Evolutionary conservation across 352 stramenopile genomes (phyloP).

Genomic region (Phytophthora tubulina): DNA sequence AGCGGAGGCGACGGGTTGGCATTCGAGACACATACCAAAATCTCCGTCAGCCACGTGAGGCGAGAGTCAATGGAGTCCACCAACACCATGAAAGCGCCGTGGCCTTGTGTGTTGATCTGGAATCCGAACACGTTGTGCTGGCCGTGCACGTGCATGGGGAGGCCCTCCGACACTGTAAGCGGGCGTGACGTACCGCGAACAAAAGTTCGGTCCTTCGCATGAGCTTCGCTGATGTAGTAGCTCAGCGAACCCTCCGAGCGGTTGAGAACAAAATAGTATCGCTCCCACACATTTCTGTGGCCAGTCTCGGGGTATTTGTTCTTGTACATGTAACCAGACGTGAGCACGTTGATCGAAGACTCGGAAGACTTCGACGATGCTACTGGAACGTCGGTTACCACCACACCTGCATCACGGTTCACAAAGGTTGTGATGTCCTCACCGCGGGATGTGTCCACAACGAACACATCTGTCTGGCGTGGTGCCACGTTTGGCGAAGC

Average conservation of each 20-base stretch:
- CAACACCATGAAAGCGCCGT: slow-evolving; percentile 86
- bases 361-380: slow-evolving; percentile 46
- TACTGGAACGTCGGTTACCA: slow-evolving; percentile 64
- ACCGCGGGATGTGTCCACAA: slow-evolving; percentile 83
- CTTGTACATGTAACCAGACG: slow-evolving; percentile 91
- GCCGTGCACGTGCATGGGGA: slow-evolving; percentile 73
- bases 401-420: slow-evolving; percentile 76
- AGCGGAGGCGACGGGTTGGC: slow-evolving; percentile 48
- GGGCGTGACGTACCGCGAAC: slow-evolving; percentile 81
- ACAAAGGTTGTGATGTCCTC: slow-evolving; percentile 88
- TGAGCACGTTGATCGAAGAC: slow-evolving; percentile 68
- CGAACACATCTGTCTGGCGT: slow-evolving; percentile 72
- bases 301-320: slow-evolving; percentile 87
- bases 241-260: slow-evolving; percentile 76
- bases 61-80: slow-evolving; percentile 89
- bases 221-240: slow-evolving; percentile 89
- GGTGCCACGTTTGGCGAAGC: slow-evolving; percentile 51
- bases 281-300: slow-evolving; percentile 85
- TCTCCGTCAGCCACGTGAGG: slow-evolving; percentile 84
- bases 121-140: slow-evolving; percentile 85
- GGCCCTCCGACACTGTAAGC: slow-evolving; percentile 83
- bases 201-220: slow-evolving; percentile 88
- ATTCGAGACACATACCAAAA: slow-evolving; percentile 71
- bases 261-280: slow-evolving; percentile 89
- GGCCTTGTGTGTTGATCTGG: slow-evolving; percentile 89